Base-by-base conservation (phyloP, 345 rosid species). In the Acer negundo region DNA sequence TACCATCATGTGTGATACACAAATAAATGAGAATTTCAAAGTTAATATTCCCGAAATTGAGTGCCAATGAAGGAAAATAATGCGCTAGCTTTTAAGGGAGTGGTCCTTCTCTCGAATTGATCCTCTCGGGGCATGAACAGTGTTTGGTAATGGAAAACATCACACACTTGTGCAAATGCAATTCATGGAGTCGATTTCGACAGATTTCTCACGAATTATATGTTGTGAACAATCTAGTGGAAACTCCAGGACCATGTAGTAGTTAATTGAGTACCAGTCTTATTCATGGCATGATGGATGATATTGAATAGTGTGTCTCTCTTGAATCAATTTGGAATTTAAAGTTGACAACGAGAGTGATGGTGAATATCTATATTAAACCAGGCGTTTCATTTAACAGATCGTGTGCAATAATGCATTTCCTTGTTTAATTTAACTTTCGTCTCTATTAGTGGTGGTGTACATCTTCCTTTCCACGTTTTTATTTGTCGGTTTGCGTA, bases 31-130 rank as follows among this genome's bases (percentile, higher is more conserved):
- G 20, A 1, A 53, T 17, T 70, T 28, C 31, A 28, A 28, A 28
- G 31, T 53, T 53, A 53, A 53, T 31, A 38, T 31, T 53, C 67
- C 22, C 59, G 53, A 69, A 74, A 66, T 77, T 53, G 82, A 81
- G 86, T 81, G 75, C 61, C 62, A 67, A 16, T 10, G 70, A 84
- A 82, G 86, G 85, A 78, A 82, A 84, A 86, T 83, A 78, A 82
- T 51, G 24, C 24, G 51, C 77, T 65, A 31, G 42, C 79, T 59
- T 63, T 64, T 19, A 3, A 10, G 58, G 58, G 58, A 16, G 58
- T 16, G 58, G n/a, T 53, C 58, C 58, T 53, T 53, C 58, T 16
- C 58, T 46, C 13, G 49, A 8, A 16, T 83, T 75, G 85, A 86
- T 79, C 83, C 83, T 74, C 49, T 56, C 6, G 13, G 11, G 68